Percentiles rank a stretch among this genome's conserved stretches.
Evolutionary conservation across 208 protist genomes (phyloP).

Genomic region (Endotrypanum monterogeii): DNA sequence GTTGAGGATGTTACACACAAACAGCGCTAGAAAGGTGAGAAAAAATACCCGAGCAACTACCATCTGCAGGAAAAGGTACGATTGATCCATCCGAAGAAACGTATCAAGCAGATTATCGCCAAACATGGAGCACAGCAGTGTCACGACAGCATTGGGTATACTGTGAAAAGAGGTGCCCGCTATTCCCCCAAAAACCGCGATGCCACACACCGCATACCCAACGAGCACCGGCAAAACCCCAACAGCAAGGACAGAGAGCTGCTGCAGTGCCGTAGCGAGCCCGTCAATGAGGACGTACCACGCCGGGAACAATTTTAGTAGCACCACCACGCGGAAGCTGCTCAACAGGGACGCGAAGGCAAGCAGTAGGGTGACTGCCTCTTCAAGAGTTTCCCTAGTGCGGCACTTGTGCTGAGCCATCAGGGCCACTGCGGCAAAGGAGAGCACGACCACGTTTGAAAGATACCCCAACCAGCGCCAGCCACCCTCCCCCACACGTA

Average conservation of each 20-base stretch:
- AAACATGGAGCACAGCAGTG: conserved; percentile 56
- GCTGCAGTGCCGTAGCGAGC: conserved; percentile 37
- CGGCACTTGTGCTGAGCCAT: conserved; percentile 28
- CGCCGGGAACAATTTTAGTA: conserved; percentile 49
- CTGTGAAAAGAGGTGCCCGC: conserved; percentile 36
- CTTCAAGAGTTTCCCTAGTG: conserved; percentile 29
- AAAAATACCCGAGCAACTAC: conserved; percentile 52
- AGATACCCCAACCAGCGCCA: conserved; percentile 48
- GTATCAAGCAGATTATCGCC: conserved; percentile 64
- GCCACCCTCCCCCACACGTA: conserved; percentile 21
- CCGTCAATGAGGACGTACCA: conserved; percentile 52
- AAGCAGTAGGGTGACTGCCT: conserved; percentile 52
- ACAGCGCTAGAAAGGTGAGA: conserved; percentile 50
- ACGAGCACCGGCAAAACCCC: conserved; percentile 49
- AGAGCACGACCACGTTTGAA: conserved; percentile 38
- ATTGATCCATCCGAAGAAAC: conserved; percentile 59
- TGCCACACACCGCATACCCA: conserved; percentile 54
- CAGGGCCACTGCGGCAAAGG: conserved; percentile 40
- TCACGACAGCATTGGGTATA: conserved; percentile 41
- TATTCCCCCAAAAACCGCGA: conserved; percentile 48
- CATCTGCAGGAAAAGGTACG: conserved; percentile 37
- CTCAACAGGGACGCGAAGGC: conserved; percentile 45
- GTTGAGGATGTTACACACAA: conserved; percentile 65
- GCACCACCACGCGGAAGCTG: conserved; percentile 45
- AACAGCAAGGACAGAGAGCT: conserved; percentile 46